These are phyloP conservation scores for Acanthamoeba triangularis DNA, from an alignment of 208 protist species.

Conservation along the genomic window DNA sequence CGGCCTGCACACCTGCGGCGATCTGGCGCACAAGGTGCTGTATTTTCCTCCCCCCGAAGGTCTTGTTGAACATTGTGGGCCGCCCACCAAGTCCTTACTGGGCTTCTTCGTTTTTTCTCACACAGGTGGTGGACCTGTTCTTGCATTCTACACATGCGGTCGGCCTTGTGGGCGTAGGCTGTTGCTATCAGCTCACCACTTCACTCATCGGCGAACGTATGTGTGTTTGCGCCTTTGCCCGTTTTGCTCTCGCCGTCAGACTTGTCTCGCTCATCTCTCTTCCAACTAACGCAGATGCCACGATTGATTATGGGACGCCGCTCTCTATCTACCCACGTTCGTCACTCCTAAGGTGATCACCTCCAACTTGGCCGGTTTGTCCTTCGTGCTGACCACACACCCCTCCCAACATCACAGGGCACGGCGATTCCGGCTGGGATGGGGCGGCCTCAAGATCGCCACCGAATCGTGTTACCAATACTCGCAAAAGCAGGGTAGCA, in stretches of 20 bases:
- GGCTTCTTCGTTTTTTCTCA: neutral
- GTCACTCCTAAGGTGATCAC: neutral
- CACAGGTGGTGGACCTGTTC: constrained; percentile 57
- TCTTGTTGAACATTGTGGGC: neutral
- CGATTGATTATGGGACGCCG: constrained; percentile 49
- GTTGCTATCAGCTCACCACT: constrained; percentile 71
- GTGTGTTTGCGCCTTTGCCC: neutral
- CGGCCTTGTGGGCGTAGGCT: constrained; percentile 25
- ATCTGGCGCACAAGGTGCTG: constrained; percentile 9
- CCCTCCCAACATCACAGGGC: neutral
- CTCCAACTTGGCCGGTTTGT: too few relatives aligned
- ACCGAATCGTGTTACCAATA: constrained; percentile 54
- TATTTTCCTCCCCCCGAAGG: neutral
- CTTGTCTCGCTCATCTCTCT: neutral
- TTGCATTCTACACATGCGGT: neutral
- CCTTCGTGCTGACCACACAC: neutral
- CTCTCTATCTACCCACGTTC: constrained; percentile 41
- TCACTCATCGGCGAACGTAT: constrained; percentile 23
- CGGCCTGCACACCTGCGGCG: constrained; percentile 65
- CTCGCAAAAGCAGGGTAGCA: constrained; percentile 42
- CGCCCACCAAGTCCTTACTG: neutral
- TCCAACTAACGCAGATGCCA: neutral
- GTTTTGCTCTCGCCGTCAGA: neutral
- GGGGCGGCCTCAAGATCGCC: constrained; percentile 59
- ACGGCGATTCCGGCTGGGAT: constrained; percentile 6